These are phyloP conservation scores for Ascochyta koolunga DNA, from an alignment of 2,329 filamentous ascomycete genomes.

Conservation along the genomic window DNA sequence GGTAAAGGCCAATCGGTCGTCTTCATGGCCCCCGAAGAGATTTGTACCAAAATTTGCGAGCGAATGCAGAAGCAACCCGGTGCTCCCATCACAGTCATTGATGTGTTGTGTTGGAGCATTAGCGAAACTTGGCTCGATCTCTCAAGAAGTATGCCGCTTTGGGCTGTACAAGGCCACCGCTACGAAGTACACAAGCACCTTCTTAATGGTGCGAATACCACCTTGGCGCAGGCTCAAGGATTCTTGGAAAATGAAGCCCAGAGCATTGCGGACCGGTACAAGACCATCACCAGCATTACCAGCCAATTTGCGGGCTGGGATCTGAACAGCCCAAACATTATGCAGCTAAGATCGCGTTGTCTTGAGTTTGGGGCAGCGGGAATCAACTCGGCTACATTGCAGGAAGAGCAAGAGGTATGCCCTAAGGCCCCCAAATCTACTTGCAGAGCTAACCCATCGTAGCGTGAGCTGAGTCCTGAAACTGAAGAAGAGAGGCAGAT, in stretches of 20 bases:
- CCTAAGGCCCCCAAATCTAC: too few species aligned
- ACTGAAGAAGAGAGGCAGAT: slow-evolving; percentile 65
- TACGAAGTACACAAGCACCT: slow-evolving; percentile 51
- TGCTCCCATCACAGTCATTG: slow-evolving; percentile 52
- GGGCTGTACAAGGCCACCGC: slow-evolving; percentile 65
- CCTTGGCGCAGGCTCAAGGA: slow-evolving; percentile 39
- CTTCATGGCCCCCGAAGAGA: slow-evolving; percentile 66
- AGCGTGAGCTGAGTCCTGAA: slow-evolving; percentile 70
- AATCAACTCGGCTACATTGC: slow-evolving; percentile 50
- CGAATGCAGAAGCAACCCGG: slow-evolving; percentile 8
- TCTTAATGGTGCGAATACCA: slow-evolving; percentile 40
- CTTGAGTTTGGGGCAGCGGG: slow-evolving; percentile 33
- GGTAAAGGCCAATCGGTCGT: slow-evolving; percentile 69
- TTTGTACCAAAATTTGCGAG: slow-evolving; percentile 59
- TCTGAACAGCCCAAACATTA: slow-evolving; percentile 23
- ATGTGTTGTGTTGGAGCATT: slow-evolving; percentile 67
- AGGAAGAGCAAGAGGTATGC: slow-evolving; percentile 65
- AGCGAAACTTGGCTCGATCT: slow-evolving; percentile 61
- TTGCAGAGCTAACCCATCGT: not conserved
- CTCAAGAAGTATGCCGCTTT: slow-evolving; percentile 60
- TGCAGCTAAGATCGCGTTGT: slow-evolving; percentile 27
- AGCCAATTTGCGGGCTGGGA: slow-evolving; percentile 20
- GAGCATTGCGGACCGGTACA: slow-evolving; percentile 60
- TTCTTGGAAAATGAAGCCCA: slow-evolving; percentile 64
- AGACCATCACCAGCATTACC: slow-evolving; percentile 34